These are phyloP conservation scores for Sutorius australiensis DNA, from an alignment of 768 basidiomycete species.

Conservation along the genomic window DNA sequence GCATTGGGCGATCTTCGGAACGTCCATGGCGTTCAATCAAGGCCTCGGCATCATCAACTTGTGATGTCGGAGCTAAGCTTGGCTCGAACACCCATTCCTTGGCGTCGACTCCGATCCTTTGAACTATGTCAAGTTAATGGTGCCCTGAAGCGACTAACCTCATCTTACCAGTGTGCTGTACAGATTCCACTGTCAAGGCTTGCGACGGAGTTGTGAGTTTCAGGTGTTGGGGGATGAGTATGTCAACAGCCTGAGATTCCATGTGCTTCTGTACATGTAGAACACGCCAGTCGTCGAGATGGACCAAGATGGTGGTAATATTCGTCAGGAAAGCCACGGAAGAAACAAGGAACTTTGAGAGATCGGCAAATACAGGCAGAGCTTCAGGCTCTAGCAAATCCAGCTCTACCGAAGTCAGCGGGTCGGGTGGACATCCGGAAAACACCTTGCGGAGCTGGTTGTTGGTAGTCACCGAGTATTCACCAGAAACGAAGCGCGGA, in stretches of 20 bases:
- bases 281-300: background rate
- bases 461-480: background rate
- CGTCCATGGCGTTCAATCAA: background rate
- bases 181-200: slow-evolving; percentile 1
- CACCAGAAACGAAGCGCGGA: too few species aligned
- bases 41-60: background rate
- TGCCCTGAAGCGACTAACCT: background rate
- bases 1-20: background rate
- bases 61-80: background rate
- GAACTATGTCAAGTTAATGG: slow-evolving; percentile 4
- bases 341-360: slow-evolving; percentile 12
- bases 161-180: slow-evolving; percentile 7
- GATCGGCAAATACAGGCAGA: slow-evolving; percentile 4
- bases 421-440: background rate
- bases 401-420: slow-evolving; percentile 9
- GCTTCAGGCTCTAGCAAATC: slow-evolving; percentile 4
- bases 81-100: slow-evolving; percentile 4
- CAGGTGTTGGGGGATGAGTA: slow-evolving; percentile 3
- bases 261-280: slow-evolving; percentile 1
- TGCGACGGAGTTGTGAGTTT: background rate
- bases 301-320: slow-evolving; percentile 2
- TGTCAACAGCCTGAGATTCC: background rate
- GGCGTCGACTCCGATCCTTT: slow-evolving; percentile 7
- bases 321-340: slow-evolving; percentile 7
- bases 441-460: slow-evolving; percentile 3